Conservation (phyloP, 1,139 yeast species). For the Torulaspora pretoriensis region DNA sequence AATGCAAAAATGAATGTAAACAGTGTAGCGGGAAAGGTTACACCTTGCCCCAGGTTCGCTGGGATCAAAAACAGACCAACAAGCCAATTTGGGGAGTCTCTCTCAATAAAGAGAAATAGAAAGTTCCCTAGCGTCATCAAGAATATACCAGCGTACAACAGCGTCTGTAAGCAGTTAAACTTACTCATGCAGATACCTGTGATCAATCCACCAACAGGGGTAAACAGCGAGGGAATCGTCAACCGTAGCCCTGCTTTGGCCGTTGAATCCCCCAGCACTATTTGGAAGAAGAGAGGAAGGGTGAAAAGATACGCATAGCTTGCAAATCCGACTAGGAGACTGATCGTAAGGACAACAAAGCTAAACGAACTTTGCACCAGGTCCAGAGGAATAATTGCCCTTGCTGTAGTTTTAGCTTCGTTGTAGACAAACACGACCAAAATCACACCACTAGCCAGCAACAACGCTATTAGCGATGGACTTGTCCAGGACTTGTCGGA, state of each 20-base stretch:
- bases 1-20: constrained; percentile 41
- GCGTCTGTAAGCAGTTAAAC: constrained; percentile 25
- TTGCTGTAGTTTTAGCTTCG: constrained; percentile 37
- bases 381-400: constrained; percentile 41
- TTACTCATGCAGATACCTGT: constrained; percentile 40
- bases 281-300: constrained; percentile 42
- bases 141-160: constrained; percentile 36
- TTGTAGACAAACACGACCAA: constrained; percentile 19
- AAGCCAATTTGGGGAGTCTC: constrained; percentile 29
- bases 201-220: constrained; percentile 42
- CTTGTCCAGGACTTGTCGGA: constrained; percentile 10
- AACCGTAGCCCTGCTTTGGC: constrained; percentile 31
- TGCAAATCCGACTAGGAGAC: constrained; percentile 40
- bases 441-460: constrained; percentile 18
- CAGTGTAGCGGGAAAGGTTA: constrained; percentile 41
- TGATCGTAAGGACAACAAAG: constrained; percentile 34
- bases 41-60: constrained; percentile 43
- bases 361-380: constrained; percentile 34
- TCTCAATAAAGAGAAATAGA: constrained; percentile 34
- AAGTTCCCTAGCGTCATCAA: constrained; percentile 39
- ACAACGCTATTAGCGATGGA: constrained; percentile 8
- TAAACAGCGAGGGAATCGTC: constrained; percentile 41
- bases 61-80: constrained; percentile 37
- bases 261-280: constrained; percentile 20
- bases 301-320: constrained; percentile 41